Evolutionary conservation across 352 stramenopile genomes (phyloP).

Genomic region (Aphanomyces invadans): DNA sequence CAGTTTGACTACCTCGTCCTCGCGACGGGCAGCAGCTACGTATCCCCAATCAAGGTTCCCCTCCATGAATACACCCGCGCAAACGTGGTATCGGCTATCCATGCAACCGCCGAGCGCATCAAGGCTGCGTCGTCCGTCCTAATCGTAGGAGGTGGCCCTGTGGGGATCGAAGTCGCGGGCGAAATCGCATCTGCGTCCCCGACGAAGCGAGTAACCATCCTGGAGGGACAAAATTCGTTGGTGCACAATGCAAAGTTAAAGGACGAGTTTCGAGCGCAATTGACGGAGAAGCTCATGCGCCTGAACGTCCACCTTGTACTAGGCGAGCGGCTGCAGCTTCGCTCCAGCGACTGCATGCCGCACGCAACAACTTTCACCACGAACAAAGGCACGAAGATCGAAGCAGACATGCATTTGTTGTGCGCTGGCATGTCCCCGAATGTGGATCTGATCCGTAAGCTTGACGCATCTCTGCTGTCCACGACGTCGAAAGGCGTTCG

Average conservation of each 20-base stretch:
- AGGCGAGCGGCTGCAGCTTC: constrained; percentile 40
- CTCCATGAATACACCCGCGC: constrained; percentile 18
- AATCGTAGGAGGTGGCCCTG: constrained; percentile 42
- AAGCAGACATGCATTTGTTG: constrained; percentile 48
- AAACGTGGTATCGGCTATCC: constrained; percentile 31
- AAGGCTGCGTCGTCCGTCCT: constrained; percentile 39
- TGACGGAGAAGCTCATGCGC: constrained; percentile 32
- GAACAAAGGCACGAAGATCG: constrained; percentile 39
- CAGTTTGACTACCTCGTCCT: constrained; percentile 29
- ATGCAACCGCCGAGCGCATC: constrained; percentile 32
- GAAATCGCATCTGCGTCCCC: constrained; percentile 54
- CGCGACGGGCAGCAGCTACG: constrained; percentile 31
- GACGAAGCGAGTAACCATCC: constrained; percentile 48
- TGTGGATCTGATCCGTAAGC: constrained; percentile 27
- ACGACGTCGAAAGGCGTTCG: constrained; percentile 31
- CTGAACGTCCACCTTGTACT: constrained; percentile 48
- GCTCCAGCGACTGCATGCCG: constrained; percentile 33
- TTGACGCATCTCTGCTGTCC: constrained; percentile 41
- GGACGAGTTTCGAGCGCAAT: constrained; percentile 41
- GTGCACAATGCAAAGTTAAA: constrained; percentile 33
- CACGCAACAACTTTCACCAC: constrained; percentile 36
- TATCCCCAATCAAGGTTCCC: constrained; percentile 28
- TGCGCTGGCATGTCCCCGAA: constrained; percentile 34
- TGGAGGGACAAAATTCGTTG: constrained; percentile 35
- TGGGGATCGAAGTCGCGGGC: constrained; percentile 50